These are phyloP conservation scores for Capsicum pubescens DNA, from an alignment of 257 asterid genomes.

Conservation along the genomic window DNA sequence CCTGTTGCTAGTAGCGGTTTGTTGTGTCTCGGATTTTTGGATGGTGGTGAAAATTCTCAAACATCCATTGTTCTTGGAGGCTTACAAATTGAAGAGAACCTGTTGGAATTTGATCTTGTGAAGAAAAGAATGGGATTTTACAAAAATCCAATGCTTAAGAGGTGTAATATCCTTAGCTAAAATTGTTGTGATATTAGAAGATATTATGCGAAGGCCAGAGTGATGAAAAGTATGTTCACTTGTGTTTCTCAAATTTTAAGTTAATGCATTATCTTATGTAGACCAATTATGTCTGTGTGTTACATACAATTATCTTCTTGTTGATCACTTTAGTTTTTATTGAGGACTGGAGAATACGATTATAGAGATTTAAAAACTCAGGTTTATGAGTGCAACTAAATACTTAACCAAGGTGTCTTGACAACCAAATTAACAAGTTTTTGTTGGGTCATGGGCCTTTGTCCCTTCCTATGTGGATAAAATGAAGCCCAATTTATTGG, in stretches of 20 bases:
- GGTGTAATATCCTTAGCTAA: background rate
- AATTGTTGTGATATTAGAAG: slow-evolving; percentile 9
- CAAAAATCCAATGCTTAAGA: background rate
- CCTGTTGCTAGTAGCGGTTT: slow-evolving; percentile 28
- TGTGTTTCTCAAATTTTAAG: background rate
- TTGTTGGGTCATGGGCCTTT: no score
- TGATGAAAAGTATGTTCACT: background rate
- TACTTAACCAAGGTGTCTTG: background rate
- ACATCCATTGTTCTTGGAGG: slow-evolving; percentile 53
- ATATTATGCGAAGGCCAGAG: background rate
- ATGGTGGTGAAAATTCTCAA: slow-evolving; percentile 33
- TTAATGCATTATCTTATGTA: background rate
- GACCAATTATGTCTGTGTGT: background rate
- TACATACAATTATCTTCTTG: background rate
- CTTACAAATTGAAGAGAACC: slow-evolving; percentile 53
- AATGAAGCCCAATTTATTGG: no score
- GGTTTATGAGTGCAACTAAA: background rate
- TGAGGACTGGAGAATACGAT: background rate
- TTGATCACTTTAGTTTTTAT: background rate
- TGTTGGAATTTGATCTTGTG: slow-evolving; percentile 59
- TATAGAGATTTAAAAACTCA: background rate
- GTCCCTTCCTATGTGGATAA: no score
- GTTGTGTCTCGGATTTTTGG: slow-evolving; percentile 39
- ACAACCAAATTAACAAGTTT: no score
- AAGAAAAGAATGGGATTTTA: slow-evolving; percentile 42